These are phyloP conservation scores for Crithidia bombi DNA, from an alignment of 208 protist species.

Conservation along the genomic window DNA sequence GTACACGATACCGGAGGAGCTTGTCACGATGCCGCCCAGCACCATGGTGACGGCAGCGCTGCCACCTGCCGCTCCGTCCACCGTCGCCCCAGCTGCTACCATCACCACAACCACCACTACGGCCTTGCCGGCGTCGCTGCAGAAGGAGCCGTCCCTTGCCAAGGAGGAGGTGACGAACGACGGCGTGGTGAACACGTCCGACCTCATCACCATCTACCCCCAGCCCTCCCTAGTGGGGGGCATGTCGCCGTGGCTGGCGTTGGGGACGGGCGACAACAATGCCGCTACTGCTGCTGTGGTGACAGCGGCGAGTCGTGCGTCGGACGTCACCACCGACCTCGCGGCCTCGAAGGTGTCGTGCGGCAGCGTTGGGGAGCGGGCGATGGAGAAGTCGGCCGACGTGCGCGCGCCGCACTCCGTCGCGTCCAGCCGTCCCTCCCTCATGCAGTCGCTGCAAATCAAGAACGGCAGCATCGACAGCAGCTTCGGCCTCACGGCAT, in stretches of 20 bases:
- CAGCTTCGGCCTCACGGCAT: slow-evolving; percentile 30
- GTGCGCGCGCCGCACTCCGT: slow-evolving; percentile 14
- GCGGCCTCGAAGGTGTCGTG: slow-evolving; percentile 9
- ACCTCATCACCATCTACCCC: slow-evolving; percentile 21
- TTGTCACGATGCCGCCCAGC: slow-evolving; percentile 23
- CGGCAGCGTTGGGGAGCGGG: slow-evolving; percentile 11
- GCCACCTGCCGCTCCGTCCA: slow-evolving; percentile 3
- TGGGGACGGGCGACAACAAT: slow-evolving; percentile 17
- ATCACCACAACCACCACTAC: too few species aligned
- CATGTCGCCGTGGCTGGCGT: slow-evolving; percentile 24
- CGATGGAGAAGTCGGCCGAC: not conserved
- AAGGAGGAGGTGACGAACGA: slow-evolving; percentile 12
- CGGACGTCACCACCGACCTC: slow-evolving; percentile 7
- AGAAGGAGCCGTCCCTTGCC: slow-evolving; percentile 3
- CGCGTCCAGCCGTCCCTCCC: slow-evolving; percentile 6
- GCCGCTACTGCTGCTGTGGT: not conserved
- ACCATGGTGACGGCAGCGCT: not conserved
- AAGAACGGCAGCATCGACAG: slow-evolving; percentile 33
- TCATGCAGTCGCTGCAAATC: slow-evolving; percentile 15
- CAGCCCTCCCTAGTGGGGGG: slow-evolving; percentile 2
- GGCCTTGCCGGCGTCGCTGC: not conserved
- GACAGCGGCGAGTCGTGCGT: not conserved
- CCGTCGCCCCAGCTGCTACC: too few species aligned
- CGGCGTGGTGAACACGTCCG: not conserved
- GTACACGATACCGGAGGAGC: slow-evolving; percentile 16